Percentiles rank a stretch among this genome's conserved stretches.
phyloP scores from a whole-genome alignment of 2,329 filamentous ascomycete species.

The Parafenestella ontariensis region DNA sequence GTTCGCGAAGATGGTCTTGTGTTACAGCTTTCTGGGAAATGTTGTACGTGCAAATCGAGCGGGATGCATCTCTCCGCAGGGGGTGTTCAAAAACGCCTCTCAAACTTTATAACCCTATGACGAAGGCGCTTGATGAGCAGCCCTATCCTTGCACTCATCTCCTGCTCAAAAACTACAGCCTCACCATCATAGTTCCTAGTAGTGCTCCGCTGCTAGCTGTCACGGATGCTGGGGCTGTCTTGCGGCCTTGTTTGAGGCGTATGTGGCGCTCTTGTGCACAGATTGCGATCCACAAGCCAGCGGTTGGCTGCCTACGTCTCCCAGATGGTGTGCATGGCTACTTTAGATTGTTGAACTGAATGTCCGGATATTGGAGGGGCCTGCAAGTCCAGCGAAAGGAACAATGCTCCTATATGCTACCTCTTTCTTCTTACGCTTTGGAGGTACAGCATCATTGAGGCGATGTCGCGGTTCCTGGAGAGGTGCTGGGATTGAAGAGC shows the following conservation, averaged over 20 bases:
- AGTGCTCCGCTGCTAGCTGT: conserved; percentile 35
- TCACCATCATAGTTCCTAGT: conserved; percentile 37
- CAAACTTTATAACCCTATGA: conserved; percentile 33
- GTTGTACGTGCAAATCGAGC: conserved; percentile 25
- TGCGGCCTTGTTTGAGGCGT: conserved; percentile 41
- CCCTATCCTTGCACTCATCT: conserved; percentile 43
- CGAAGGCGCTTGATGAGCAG: conserved; percentile 34
- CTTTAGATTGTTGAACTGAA: neutral
- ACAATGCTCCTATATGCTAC: neutral
- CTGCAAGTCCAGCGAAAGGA: neutral
- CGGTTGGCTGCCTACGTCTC: neutral
- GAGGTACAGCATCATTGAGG: conserved; percentile 4
- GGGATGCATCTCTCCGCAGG: conserved; percentile 30
- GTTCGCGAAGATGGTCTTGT: conserved; percentile 10
- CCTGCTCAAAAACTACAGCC: conserved; percentile 31
- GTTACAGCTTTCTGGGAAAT: conserved; percentile 28
- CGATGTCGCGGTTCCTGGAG: conserved; percentile 24
- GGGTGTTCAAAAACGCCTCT: conserved; percentile 44
- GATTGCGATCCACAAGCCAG: conserved; percentile 30
- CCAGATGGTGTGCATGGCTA: conserved; percentile 1
- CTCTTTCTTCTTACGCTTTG: neutral
- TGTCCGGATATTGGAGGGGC: neutral
- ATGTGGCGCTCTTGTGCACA: conserved; percentile 42
- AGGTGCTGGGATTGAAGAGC: conserved; percentile 13
- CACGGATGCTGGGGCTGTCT: conserved; percentile 37